A percentile compares a stretch with the other conserved stretches of the same genome.
Conservation (phyloP, 192 early-diverging fungal genomes). For the Linnemannia zychae region DNA sequence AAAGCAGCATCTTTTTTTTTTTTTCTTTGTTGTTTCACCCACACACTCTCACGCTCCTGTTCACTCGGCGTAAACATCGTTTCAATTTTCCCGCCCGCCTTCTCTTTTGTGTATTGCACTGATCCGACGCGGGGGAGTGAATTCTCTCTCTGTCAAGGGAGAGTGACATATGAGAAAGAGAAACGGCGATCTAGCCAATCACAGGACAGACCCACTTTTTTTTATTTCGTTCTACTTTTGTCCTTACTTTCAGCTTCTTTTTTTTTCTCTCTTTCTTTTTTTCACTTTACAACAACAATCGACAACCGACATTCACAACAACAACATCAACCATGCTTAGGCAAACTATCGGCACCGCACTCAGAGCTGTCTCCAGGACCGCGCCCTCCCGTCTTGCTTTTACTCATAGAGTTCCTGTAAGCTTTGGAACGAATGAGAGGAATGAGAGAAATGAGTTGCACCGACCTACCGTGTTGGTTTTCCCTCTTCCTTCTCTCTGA, state of each 20-base stretch:
- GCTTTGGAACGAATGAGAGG: too few species aligned
- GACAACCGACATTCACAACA: neutral
- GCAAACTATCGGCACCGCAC: constrained; percentile 15
- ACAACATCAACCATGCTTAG: constrained; percentile 15
- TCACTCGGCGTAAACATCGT: neutral
- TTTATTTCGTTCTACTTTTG: neutral
- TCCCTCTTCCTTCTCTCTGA: neutral
- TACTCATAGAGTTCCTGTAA: neutral
- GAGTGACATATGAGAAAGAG: neutral
- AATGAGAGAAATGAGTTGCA: too few species aligned
- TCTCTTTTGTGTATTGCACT: neutral
- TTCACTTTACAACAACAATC: neutral
- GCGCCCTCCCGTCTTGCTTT: neutral
- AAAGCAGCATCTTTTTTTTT: neutral
- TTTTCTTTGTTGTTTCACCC: constrained; percentile 7
- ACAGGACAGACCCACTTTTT: neutral
- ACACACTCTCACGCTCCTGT: neutral
- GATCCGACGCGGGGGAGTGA: neutral
- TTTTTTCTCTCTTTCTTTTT: neutral
- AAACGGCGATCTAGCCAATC: neutral
- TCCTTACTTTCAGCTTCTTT: neutral
- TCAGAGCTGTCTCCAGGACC: neutral
- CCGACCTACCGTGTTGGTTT: too few species aligned
- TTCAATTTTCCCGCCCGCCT: constrained; percentile 1
- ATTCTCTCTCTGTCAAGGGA: neutral